These are phyloP conservation scores for Casuarina equisetifolia DNA, from an alignment of 306 rosid genomes.

Conservation along the genomic window DNA sequence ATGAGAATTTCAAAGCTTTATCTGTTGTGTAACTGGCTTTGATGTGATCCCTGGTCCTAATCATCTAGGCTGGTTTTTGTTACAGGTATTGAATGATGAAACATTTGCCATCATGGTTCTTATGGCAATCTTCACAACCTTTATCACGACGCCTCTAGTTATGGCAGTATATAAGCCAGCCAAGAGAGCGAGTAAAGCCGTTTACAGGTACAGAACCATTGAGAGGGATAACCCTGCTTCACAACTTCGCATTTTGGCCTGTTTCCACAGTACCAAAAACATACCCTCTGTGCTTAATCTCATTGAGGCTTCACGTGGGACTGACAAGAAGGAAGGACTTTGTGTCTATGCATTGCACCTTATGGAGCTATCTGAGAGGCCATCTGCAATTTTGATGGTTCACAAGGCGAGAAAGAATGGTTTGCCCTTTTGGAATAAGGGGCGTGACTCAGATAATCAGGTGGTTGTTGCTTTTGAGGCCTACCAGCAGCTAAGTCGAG, in stretches of 20 bases:
- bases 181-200: constrained; percentile 33
- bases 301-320: constrained; percentile 79
- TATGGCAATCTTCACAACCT: constrained; percentile 88
- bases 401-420: constrained; percentile 62
- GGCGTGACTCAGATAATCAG: constrained; percentile 30
- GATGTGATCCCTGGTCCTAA: not conserved
- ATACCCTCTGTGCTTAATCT: constrained; percentile 73
- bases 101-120: constrained; percentile 90
- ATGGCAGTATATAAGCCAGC: constrained; percentile 63
- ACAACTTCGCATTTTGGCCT: constrained; percentile 64
- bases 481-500: constrained; percentile 51
- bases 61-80: constrained; percentile 10
- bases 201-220: constrained; percentile 60
- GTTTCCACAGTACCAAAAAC: constrained; percentile 65
- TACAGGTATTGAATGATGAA: constrained; percentile 88
- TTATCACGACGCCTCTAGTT: constrained; percentile 83
- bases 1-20: constrained; percentile 11
- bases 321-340: constrained; percentile 50
- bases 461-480: constrained; percentile 63
- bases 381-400: constrained; percentile 68
- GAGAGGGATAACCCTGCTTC: constrained; percentile 52
- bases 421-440: constrained; percentile 65
- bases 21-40: not conserved
- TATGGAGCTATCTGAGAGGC: constrained; percentile 65
- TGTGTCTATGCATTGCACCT: constrained; percentile 85